Percentiles rank a stretch among this genome's conserved stretches.
Evolutionary conservation across 2,329 filamentous ascomycete species (phyloP).

Genomic region (Phyllosticta ampelicida): DNA sequence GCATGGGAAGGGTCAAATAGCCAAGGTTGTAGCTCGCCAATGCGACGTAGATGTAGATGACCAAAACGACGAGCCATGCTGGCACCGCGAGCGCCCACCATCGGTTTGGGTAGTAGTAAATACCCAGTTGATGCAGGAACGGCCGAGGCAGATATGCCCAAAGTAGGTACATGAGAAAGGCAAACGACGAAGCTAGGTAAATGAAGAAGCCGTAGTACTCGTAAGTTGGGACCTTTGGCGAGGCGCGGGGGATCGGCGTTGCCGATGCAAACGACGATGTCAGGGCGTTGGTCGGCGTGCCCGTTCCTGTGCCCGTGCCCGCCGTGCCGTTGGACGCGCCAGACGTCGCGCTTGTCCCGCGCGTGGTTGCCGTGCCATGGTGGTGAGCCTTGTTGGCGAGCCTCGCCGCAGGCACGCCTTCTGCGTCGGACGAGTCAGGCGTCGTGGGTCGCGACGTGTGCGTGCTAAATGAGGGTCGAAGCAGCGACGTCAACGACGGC

Average conservation of each 20-base stretch:
- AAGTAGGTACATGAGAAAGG: slow-evolving; percentile 61
- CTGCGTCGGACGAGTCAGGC: slow-evolving; percentile 60
- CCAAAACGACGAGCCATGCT: slow-evolving; percentile 74
- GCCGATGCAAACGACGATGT: slow-evolving; percentile 50
- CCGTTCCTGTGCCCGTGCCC: slow-evolving; percentile 14
- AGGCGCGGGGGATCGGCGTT: slow-evolving; percentile 65
- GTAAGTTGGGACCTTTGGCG: slow-evolving; percentile 94
- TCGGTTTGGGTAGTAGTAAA: slow-evolving; percentile 92
- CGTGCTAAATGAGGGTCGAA: slow-evolving; percentile 56
- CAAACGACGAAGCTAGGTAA: slow-evolving; percentile 76
- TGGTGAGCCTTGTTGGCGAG: slow-evolving; percentile 21
- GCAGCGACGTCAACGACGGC: slow-evolving; percentile 62
- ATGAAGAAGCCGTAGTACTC: slow-evolving; percentile 99
- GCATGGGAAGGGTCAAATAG: slow-evolving; percentile 71
- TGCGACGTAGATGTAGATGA: slow-evolving; percentile 90
- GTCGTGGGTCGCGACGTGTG: slow-evolving; percentile 75
- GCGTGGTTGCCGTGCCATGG: slow-evolving; percentile 13
- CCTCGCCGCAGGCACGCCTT: slow-evolving; percentile 32
- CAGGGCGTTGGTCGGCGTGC: slow-evolving; percentile 41
- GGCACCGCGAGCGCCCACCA: slow-evolving; percentile 97
- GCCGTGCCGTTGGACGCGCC: slow-evolving; percentile 14
- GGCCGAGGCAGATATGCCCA: slow-evolving; percentile 91
- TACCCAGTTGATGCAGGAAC: slow-evolving; percentile 83
- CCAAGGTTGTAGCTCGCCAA: slow-evolving; percentile 85
- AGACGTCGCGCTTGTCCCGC: slow-evolving; percentile 6